phyloP scores from a whole-genome alignment of 345 rosid genomes.

The Eucalyptus microcorys region DNA sequence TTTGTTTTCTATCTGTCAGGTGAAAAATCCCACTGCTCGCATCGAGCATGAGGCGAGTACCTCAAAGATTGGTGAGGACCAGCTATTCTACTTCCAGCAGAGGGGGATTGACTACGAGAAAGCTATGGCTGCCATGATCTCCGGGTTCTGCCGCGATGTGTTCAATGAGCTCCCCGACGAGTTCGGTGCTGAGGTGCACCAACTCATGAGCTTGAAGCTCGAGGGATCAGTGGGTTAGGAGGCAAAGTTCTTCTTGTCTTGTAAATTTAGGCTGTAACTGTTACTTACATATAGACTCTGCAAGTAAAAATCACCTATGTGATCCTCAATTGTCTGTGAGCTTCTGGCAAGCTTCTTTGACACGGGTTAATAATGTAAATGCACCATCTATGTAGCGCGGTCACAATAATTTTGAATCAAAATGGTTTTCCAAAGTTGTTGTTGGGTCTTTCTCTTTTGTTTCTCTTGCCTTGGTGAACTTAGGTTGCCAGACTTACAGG shows the following conservation, averaged over 20 bases:
- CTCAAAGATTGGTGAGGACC: conserved; percentile 88
- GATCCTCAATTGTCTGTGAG: neutral
- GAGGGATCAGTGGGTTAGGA: conserved; percentile 87
- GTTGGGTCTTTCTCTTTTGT: neutral
- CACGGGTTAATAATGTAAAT: neutral
- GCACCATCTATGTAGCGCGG: neutral
- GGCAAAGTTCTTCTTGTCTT: neutral
- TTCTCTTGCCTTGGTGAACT: neutral
- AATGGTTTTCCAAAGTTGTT: neutral
- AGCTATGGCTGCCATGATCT: conserved; percentile 96
- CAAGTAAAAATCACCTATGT: neutral
- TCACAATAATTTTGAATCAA: neutral
- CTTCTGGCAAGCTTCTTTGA: neutral
- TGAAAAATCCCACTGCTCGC: conserved; percentile 78
- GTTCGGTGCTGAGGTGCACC: conserved; percentile 85
- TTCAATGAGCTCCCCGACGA: conserved; percentile 93
- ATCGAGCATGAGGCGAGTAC: conserved; percentile 98
- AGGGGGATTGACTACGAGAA: conserved; percentile 91
- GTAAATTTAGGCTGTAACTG: neutral
- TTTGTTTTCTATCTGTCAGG: conserved; percentile 21
- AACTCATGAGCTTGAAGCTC: conserved; percentile 89
- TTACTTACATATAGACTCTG: neutral
- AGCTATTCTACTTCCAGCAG: conserved; percentile 95
- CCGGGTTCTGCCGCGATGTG: conserved; percentile 83
- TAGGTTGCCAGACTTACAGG: neutral